Base-by-base conservation (phyloP, 208 protist genomes). In the Leishmania gerbilli region DNA sequence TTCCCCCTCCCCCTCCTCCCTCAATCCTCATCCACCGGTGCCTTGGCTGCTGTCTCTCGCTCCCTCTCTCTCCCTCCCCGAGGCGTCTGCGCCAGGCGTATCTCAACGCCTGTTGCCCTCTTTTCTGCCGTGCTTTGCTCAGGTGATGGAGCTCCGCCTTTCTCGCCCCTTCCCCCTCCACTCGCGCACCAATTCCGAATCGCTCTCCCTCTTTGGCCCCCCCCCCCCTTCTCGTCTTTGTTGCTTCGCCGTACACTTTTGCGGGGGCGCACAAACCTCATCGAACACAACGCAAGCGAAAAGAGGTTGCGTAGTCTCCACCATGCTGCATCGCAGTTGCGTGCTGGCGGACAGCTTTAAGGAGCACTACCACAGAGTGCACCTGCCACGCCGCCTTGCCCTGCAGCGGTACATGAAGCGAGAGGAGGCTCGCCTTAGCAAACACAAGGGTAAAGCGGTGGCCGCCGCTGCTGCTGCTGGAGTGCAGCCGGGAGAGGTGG, bases 311-410 rank as follows among this genome's bases (percentile, higher is more conserved):
- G 53, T 13, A 27, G 40, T 72, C 9, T 31, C 17, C 49, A 51
- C 51, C 51, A 97, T 97, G 93, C 88, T 97, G 65, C 90, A 88
- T 76, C 82, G 86, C 34, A 91, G 76, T 68, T 55, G 75, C n/a
- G 71, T 93, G 67, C 47, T 88, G 27, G 74, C 76, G 24, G 94
- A 97, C 86, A 95, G 85, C 82, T 98, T 96, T 78, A 95, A 95
- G 84, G 93, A 96, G 87, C 92, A 96, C 80, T 98, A 98, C 71
- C 95, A 98, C 84, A 91, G 95, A 53, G 91, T 98, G 68, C 92
- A 97, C 75, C 85, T 96, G 31, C 95, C 95, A 34, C 88, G 95
- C 0, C 90, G 93, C 21, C 74, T 97, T 0, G 95, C 93, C 42
- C 83, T 97, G 74, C 88, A 96, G 80, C 91, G 91, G 21, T 93